phyloP scores from a whole-genome alignment of 805 yeast genomes.

The Cyberlindnera xylosilytica region DNA sequence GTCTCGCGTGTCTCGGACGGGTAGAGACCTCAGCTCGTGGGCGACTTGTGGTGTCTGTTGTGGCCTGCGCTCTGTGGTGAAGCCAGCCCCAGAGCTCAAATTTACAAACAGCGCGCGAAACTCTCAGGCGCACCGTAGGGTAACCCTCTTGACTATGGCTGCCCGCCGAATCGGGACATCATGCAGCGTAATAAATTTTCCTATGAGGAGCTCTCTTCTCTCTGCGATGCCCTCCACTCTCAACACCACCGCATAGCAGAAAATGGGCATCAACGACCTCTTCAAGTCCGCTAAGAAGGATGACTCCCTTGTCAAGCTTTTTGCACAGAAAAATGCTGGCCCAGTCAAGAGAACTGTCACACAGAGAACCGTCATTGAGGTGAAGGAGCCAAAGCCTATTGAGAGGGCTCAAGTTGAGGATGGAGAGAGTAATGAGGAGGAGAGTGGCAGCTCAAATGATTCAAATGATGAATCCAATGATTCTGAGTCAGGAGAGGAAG shows the following conservation, averaged over 20 bases:
- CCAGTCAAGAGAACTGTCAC: slow-evolving; percentile 42
- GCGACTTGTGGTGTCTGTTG: background rate
- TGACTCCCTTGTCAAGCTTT: slow-evolving; percentile 31
- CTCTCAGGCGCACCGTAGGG: slow-evolving; percentile 8
- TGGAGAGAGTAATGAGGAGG: slow-evolving; percentile 12
- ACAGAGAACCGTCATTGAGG: slow-evolving; percentile 33
- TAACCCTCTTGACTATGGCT: slow-evolving; percentile 3
- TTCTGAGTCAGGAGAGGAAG: slow-evolving; percentile 4
- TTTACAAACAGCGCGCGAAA: slow-evolving; percentile 5
- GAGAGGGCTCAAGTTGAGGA: slow-evolving; percentile 20
- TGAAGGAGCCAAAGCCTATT: slow-evolving; percentile 14
- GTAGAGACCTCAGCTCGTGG: no score
- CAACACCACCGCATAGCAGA: background rate
- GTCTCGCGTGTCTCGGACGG: no score
- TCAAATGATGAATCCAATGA: slow-evolving; percentile 4
- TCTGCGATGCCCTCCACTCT: slow-evolving; percentile 18
- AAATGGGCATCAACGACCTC: slow-evolving; percentile 32
- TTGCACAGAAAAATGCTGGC: slow-evolving; percentile 40
- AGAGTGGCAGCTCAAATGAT: slow-evolving; percentile 25
- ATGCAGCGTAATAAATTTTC: slow-evolving; percentile 12
- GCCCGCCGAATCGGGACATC: slow-evolving; percentile 5
- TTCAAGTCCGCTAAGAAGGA: slow-evolving; percentile 32
- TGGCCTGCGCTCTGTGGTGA: background rate
- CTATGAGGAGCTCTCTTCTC: background rate
- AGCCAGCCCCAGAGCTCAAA: slow-evolving; percentile 6